Percentiles rank a stretch among this genome's conserved stretches.
phyloP scores from a whole-genome alignment of 352 stramenopile genomes.

The Pythium oligandrum region DNA sequence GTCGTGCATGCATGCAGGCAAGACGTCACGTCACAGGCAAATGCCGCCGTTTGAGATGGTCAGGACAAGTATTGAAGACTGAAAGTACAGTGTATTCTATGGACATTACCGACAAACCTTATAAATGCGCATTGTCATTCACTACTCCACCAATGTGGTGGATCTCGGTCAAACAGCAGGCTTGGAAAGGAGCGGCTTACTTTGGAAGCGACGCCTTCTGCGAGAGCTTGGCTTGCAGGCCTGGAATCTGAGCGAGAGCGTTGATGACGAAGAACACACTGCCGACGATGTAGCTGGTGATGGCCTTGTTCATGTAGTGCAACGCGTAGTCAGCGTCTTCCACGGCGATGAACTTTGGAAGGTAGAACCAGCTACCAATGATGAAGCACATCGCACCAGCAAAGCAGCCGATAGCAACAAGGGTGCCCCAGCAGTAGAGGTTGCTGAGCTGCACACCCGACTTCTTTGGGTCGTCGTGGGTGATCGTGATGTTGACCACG shows the following conservation, averaged over 20 bases:
- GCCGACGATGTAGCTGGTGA: constrained; percentile 68
- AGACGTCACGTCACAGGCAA: too few species aligned
- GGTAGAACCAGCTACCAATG: constrained; percentile 77
- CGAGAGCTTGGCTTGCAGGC: constrained; percentile 20
- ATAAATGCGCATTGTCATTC: too few species aligned
- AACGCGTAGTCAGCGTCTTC: constrained; percentile 39
- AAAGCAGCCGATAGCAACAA: constrained; percentile 50
- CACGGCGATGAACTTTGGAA: constrained; percentile 62
- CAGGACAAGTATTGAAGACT: too few species aligned
- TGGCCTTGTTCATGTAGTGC: constrained; percentile 71
- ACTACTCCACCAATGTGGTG: too few species aligned
- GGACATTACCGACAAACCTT: too few species aligned
- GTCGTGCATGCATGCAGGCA: too few species aligned
- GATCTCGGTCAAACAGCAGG: too few species aligned
- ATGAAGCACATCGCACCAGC: constrained; percentile 69
- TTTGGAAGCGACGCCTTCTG: constrained; percentile 16
- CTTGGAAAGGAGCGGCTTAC: constrained; percentile 19
- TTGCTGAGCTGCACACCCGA: constrained; percentile 52
- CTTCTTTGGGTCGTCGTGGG: constrained; percentile 41
- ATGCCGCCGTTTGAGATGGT: too few species aligned
- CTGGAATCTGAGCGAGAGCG: constrained; percentile 49
- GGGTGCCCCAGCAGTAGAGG: constrained; percentile 43
- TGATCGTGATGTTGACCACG: constrained; percentile 59
- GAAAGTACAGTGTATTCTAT: too few species aligned
- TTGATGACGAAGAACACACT: constrained; percentile 80